Evolutionary conservation across 2,329 filamentous ascomycete species (phyloP).

Genomic region (Hypomyces rosellus): DNA sequence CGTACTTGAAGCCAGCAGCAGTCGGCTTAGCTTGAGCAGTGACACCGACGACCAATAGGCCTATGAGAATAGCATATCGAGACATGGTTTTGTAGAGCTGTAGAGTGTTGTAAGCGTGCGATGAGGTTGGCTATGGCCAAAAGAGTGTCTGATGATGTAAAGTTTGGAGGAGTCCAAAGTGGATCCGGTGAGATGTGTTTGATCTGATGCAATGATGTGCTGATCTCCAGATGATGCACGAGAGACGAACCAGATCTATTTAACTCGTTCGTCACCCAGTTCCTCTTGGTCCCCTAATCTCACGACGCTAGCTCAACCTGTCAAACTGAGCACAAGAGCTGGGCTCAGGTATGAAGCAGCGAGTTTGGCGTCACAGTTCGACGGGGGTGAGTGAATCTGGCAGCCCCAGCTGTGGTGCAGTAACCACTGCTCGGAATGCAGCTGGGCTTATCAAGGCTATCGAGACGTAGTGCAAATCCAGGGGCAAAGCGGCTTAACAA

Average conservation of each 20-base stretch:
- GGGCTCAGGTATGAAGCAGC: neutral
- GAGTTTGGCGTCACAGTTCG: neutral
- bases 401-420: no score
- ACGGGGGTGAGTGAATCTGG: neutral
- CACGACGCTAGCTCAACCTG: neutral
- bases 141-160: neutral
- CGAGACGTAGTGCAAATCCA: neutral
- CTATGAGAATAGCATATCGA: constrained; percentile 13
- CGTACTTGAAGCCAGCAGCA: constrained; percentile 17
- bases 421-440: neutral
- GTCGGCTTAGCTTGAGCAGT: constrained; percentile 17
- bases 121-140: neutral
- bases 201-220: neutral
- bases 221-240: no score
- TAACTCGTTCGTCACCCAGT: neutral
- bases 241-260: no score
- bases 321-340: neutral
- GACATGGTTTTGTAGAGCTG: constrained; percentile 9
- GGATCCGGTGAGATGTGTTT: neutral
- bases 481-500: neutral
- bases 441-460: no score
- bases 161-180: neutral
- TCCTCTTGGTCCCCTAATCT: neutral
- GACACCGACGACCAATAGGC: constrained; percentile 20
- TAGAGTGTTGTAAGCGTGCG: neutral